These are phyloP conservation scores for Chlamydomonas reinhardtii DNA, from an alignment of 163 green algal species.

Conservation along the genomic window DNA sequence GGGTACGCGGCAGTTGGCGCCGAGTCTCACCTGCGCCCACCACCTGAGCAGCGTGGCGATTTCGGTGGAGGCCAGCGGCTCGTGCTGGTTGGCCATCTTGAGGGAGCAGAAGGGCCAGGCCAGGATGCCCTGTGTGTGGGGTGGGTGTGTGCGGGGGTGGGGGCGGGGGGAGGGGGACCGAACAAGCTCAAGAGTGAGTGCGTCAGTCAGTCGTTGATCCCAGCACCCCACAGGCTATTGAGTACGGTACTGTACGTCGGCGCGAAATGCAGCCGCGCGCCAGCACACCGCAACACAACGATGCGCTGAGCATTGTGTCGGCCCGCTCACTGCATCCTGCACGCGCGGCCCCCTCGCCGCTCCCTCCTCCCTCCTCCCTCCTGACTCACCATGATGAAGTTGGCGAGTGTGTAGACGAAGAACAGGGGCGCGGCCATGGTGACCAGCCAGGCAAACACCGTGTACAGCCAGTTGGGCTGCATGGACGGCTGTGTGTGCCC, in stretches of 20 bases:
- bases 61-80: not conserved
- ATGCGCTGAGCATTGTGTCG: no score
- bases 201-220: no score
- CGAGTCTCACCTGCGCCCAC: not conserved
- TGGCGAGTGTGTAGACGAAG: conserved; percentile 12
- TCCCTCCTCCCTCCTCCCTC: not conserved
- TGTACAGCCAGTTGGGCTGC: conserved; percentile 29
- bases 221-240: no score
- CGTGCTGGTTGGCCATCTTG: not conserved
- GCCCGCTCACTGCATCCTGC: no score
- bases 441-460: conserved; percentile 22
- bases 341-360: not conserved
- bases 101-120: conserved; percentile 35
- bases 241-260: no score
- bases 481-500: not conserved
- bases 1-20: no score
- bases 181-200: not conserved
- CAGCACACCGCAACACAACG: no score
- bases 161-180: no score
- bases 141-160: no score
- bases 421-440: conserved; percentile 1
- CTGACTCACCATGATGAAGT: conserved; percentile 8
- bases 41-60: not conserved
- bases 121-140: conserved; percentile 1
- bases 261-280: no score